Base-by-base conservation (phyloP, 1,139 yeast species). In the Geotrichum restrictum region DNA sequence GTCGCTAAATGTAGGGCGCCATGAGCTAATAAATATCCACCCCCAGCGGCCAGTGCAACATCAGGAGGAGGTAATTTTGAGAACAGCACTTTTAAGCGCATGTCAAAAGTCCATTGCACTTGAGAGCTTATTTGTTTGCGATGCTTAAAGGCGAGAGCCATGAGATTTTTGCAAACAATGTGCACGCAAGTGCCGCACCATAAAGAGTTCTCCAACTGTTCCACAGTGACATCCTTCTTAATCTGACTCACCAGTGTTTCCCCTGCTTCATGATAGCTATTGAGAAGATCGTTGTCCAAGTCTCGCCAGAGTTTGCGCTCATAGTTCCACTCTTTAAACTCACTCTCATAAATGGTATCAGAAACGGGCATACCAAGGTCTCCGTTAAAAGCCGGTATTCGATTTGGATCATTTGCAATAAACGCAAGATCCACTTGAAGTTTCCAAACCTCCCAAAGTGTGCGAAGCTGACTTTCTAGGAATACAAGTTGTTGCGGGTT, bases 381-480 rank as follows among this genome's bases (percentile, higher is more conserved):
- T n/a, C 58, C 54, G 32, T 57, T 54, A 27, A 59, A 60, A 14
- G 50, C 52, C 0, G 62, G 62, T 3, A 45, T 31, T 19, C 18
- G 14, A 13, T 33, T 29, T 1, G 44, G 47, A 22, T 32, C 34
- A 18, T 48, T 39, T 6, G 19, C 11, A 3, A 56, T 21, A 18
- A 53, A 31, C 13, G 54, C 51, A 2, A 51, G 46, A 42, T 53
- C 48, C 21, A 56, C 54, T 13, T 53, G 56, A 16, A 51, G 40
- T 27, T 49, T 53, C 62, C 62, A 60, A 13, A 49, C 18, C 29
- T 54, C 59, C 62, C 62, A 60, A 11, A 59, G 32, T 1, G 62
- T 57, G 19, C 62, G 56, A 21, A 59, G 50, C 29, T 55, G 52
- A 14, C 48, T 44, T 38, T 49, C 56, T 27, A 55, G 51, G 14